Conservation (phyloP, 2,329 filamentous ascomycete species). For the Cryphonectria radicalis region DNA sequence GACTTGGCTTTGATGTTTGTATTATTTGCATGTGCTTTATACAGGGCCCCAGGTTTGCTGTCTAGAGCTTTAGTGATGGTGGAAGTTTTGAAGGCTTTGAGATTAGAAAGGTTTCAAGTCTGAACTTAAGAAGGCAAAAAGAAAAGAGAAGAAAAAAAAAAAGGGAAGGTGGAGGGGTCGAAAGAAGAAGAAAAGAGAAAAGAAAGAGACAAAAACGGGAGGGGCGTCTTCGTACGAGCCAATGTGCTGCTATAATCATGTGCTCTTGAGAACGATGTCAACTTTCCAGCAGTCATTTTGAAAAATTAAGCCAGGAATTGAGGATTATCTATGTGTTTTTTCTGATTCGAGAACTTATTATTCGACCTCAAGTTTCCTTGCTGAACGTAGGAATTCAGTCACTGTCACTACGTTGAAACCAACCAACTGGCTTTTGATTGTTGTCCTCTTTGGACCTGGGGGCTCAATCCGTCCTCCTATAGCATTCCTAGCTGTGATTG, state of each 20-base stretch:
- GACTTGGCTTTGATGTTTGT: neutral
- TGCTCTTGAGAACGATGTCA: neutral
- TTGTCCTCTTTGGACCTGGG: neutral
- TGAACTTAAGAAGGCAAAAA: neutral
- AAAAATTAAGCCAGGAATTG: neutral
- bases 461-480: neutral
- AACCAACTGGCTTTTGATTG: neutral
- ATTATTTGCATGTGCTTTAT: neutral
- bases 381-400: too few species aligned
- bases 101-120: neutral
- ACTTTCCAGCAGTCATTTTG: neutral
- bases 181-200: neutral
- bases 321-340: neutral
- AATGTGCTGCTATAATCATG: neutral
- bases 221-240: neutral
- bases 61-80: neutral
- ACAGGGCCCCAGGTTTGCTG: neutral
- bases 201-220: too few species aligned
- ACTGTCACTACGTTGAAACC: too few species aligned
- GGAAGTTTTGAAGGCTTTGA: neutral
- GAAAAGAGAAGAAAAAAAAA: neutral
- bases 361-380: too few species aligned
- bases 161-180: slow-evolving; percentile 45
- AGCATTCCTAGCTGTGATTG: too few species aligned
- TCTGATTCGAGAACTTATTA: too few species aligned